Evolutionary conservation across 768 basidiomycete genomes (phyloP).

Genomic region (Russula compacta): DNA sequence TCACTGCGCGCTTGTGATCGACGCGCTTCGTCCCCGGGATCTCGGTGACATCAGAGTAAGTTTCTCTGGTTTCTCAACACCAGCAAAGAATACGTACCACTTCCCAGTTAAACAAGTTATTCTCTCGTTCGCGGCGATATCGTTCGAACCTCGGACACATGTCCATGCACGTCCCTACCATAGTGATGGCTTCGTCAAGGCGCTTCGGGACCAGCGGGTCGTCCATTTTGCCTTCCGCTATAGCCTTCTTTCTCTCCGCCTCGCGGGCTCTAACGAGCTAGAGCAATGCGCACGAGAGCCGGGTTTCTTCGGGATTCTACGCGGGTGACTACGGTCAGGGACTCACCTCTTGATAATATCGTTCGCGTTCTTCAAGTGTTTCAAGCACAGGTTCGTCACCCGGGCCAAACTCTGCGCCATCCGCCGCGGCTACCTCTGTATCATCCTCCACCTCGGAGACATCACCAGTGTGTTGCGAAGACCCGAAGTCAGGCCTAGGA

Average conservation of each 20-base stretch:
- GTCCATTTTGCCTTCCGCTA: slow-evolving; percentile 80
- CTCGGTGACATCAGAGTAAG: slow-evolving; percentile 37
- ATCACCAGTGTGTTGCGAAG: slow-evolving; percentile 14
- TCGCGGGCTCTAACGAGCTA: slow-evolving; percentile 67
- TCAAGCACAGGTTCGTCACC: slow-evolving; percentile 41
- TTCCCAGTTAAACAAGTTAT: slow-evolving; percentile 82
- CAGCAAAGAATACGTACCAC: slow-evolving; percentile 42
- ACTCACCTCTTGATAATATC: slow-evolving; percentile 63
- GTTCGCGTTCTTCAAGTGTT: slow-evolving; percentile 54
- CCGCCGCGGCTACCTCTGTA: slow-evolving; percentile 27
- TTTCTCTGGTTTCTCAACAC: not conserved
- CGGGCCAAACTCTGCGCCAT: slow-evolving; percentile 27
- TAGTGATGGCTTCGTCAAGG: slow-evolving; percentile 84
- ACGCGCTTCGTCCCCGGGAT: slow-evolving; percentile 79
- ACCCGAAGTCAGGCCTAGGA: slow-evolving; percentile 22
- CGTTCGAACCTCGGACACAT: slow-evolving; percentile 96
- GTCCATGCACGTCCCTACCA: slow-evolving; percentile 83
- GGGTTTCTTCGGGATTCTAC: not conserved
- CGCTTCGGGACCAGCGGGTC: slow-evolving; percentile 72
- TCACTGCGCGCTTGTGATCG: slow-evolving; percentile 81
- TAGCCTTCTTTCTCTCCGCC: slow-evolving; percentile 59
- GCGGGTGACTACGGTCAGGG: not conserved
- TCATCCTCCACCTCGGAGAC: slow-evolving; percentile 23
- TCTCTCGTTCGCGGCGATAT: slow-evolving; percentile 82
- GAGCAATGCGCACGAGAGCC: not conserved